Conservation (phyloP, 495 filamentous ascomycete genomes). For the Thermothielavioides terrestris region DNA sequence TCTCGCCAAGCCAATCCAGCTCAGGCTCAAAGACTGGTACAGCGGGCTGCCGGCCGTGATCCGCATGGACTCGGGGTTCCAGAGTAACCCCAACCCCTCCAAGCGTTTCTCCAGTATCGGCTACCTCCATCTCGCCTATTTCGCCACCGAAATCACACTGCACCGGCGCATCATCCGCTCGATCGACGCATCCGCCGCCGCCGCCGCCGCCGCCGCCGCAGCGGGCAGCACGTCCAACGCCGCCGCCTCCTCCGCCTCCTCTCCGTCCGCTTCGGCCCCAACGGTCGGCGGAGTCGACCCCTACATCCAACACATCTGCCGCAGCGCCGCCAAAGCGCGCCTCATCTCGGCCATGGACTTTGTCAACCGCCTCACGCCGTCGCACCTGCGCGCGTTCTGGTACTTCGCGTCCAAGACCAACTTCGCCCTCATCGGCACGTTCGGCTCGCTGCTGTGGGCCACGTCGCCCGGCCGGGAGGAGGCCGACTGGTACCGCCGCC, state of each 20-base stretch:
- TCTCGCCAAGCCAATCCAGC: slow-evolving; percentile 72
- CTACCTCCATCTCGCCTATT: slow-evolving; percentile 75
- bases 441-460: slow-evolving; percentile 74
- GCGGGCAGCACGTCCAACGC: slow-evolving; percentile 48
- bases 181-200: slow-evolving; percentile 39
- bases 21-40: slow-evolving; percentile 79
- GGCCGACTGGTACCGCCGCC: slow-evolving; percentile 85
- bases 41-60: slow-evolving; percentile 53
- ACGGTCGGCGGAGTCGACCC: slow-evolving; percentile 42
- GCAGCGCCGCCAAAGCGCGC: slow-evolving; percentile 76
- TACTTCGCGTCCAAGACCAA: slow-evolving; percentile 74
- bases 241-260: slow-evolving; percentile 51
- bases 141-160: slow-evolving; percentile 76
- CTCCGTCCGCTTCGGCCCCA: background rate
- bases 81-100: slow-evolving; percentile 21
- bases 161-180: slow-evolving; percentile 75
- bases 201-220: slow-evolving; percentile 9
- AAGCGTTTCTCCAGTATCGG: slow-evolving; percentile 53
- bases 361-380: slow-evolving; percentile 61
- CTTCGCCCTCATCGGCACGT: slow-evolving; percentile 74
- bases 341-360: slow-evolving; percentile 73
- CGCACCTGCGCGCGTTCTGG: slow-evolving; percentile 70
- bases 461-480: slow-evolving; percentile 81
- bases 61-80: slow-evolving; percentile 55
- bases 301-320: slow-evolving; percentile 87